Evolutionary conservation across 495 filamentous ascomycete genomes (phyloP).

Genomic region (Annulohypoxylon nitens): DNA sequence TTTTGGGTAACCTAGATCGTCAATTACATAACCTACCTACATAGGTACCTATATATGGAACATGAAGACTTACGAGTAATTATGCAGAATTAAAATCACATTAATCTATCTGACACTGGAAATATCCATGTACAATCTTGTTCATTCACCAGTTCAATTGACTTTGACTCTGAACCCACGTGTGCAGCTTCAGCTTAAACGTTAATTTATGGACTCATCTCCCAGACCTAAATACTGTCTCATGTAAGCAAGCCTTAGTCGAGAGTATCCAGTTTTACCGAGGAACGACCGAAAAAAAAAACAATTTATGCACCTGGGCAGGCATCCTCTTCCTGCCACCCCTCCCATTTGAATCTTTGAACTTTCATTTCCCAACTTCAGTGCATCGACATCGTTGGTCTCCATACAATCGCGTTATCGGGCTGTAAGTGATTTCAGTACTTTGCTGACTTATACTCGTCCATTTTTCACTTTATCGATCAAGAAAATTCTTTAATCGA

Average conservation of each 20-base stretch:
- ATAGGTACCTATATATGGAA: too few relatives aligned
- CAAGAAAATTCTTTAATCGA: not conserved
- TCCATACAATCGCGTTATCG: slow-evolving; percentile 22
- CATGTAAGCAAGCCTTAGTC: not conserved
- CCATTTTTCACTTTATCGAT: slow-evolving; percentile 1
- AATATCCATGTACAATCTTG: too few relatives aligned
- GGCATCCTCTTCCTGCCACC: slow-evolving; percentile 32
- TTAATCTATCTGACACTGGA: not conserved
- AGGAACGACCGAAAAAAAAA: slow-evolving; percentile 13
- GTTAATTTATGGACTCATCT: not conserved
- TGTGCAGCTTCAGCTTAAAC: not conserved
- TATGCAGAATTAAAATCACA: not conserved
- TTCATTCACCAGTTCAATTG: not conserved
- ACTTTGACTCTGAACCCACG: not conserved
- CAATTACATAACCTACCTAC: not conserved
- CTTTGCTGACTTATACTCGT: not conserved
- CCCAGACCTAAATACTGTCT: not conserved
- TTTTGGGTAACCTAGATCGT: not conserved
- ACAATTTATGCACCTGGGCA: slow-evolving; percentile 39
- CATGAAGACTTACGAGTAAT: not conserved
- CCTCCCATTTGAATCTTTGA: slow-evolving; percentile 28
- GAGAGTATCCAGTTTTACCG: slow-evolving; percentile 27
- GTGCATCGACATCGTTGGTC: slow-evolving; percentile 14
- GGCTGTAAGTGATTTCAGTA: slow-evolving; percentile 23
- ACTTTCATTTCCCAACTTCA: slow-evolving; percentile 22